phyloP scores from a whole-genome alignment of 257 asterid species.

The Jacaranda mimosifolia region DNA sequence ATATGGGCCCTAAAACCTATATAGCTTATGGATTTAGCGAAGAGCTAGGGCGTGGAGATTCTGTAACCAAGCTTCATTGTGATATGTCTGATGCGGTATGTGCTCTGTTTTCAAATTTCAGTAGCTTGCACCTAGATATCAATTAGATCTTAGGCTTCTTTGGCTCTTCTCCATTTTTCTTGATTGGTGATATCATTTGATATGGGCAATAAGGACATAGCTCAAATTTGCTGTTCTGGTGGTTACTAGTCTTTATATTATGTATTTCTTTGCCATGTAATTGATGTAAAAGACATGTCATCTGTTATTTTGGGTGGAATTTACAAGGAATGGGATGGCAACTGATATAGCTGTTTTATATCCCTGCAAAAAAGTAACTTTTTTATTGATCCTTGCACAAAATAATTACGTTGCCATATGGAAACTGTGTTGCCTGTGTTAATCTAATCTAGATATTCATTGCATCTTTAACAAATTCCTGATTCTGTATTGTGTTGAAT shows the following conservation, averaged over 20 bases:
- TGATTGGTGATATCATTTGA: background rate
- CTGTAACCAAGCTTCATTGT: constrained; percentile 58
- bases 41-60: constrained; percentile 64
- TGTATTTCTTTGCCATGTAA: too few relatives aligned
- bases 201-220: too few relatives aligned
- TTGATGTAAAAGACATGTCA: too few relatives aligned
- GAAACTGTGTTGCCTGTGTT: background rate
- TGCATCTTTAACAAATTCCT: background rate
- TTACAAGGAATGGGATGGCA: background rate
- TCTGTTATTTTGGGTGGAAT: background rate
- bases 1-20: constrained; percentile 65
- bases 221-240: too few relatives aligned
- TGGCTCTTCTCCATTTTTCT: constrained; percentile 1
- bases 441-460: background rate
- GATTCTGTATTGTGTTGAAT: background rate
- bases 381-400: too few relatives aligned
- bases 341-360: background rate
- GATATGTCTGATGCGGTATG: constrained; percentile 60
- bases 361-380: too few relatives aligned
- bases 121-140: background rate
- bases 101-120: constrained; percentile 14
- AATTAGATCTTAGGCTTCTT: background rate
- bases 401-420: too few relatives aligned
- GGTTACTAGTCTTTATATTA: too few relatives aligned
- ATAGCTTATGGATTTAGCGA: constrained; percentile 54